phyloP scores from a whole-genome alignment of 2,329 filamentous ascomycete genomes.

The Clonostachys rhizophaga region DNA sequence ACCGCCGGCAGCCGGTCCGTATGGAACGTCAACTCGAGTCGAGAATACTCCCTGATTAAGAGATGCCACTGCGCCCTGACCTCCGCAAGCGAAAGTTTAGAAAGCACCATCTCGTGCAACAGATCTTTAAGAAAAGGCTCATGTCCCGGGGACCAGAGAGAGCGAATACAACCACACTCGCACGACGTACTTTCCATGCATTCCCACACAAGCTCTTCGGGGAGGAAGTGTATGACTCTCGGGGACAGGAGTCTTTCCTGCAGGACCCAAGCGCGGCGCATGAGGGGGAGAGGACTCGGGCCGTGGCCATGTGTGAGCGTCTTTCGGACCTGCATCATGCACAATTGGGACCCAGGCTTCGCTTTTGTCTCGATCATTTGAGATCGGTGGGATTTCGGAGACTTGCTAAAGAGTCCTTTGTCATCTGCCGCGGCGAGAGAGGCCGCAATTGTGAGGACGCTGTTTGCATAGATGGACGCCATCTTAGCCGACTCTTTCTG shows the following conservation, averaged over 20 bases:
- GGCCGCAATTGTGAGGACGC: not conserved
- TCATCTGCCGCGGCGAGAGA: not conserved
- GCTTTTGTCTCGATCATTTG: not conserved
- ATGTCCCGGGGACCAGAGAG: too few relatives aligned
- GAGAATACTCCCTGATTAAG: not conserved
- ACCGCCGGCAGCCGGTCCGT: not conserved
- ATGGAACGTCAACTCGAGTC: not conserved
- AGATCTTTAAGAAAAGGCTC: too few relatives aligned
- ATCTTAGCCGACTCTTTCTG: not conserved
- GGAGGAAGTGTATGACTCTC: slow-evolving; percentile 17
- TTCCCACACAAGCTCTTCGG: slow-evolving; percentile 15
- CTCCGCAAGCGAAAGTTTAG: too few relatives aligned
- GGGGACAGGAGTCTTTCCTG: slow-evolving; percentile 19
- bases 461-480: slow-evolving; percentile 1
- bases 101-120: too few relatives aligned
- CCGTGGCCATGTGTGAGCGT: not conserved
- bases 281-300: not conserved
- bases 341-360: not conserved
- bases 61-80: not conserved
- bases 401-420: not conserved
- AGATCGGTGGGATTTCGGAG: not conserved
- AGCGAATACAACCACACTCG: not conserved
- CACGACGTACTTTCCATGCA: slow-evolving; percentile 5
- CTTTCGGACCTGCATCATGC: not conserved
- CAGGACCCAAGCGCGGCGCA: slow-evolving; percentile 17